Evolutionary conservation across 2,329 filamentous ascomycete genomes (phyloP).

Genomic region (Ceratocystis ficicola): DNA sequence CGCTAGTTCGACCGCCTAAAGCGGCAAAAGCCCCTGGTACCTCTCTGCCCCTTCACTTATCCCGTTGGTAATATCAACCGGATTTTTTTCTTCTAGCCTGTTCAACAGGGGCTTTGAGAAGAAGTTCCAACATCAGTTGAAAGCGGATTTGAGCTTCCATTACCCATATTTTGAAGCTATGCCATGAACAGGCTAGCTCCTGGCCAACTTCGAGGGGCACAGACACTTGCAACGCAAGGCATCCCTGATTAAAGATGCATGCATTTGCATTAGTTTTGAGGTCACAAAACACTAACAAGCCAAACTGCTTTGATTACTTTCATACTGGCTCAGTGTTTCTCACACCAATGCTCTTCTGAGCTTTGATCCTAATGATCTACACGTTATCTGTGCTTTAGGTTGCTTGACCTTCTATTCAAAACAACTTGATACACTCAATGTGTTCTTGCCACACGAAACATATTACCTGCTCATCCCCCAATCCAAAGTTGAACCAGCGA

Average conservation of each 20-base stretch:
- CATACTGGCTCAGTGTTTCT: not conserved
- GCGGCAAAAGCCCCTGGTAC: constrained; percentile 10
- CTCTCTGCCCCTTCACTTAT: not conserved
- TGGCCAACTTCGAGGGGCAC: constrained; percentile 4
- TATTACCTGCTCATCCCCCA: not conserved
- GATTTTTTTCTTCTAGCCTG: not conserved
- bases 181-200: not conserved
- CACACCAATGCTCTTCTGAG: constrained; percentile 5
- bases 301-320: not conserved
- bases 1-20: constrained; percentile 1
- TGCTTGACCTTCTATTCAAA: constrained; percentile 5
- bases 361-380: constrained; percentile 9
- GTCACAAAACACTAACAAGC: not conserved
- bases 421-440: not conserved
- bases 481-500: not conserved
- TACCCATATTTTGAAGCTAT: not conserved
- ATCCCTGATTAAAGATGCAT: not conserved
- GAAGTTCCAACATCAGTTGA: constrained; percentile 11
- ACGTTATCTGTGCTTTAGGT: not conserved
- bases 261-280: not conserved
- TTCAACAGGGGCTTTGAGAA: not conserved
- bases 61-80: not conserved
- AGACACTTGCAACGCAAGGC: not conserved
- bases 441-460: not conserved
- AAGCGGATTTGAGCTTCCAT: constrained; percentile 1